Evolutionary conservation across 2,329 filamentous ascomycete genomes (phyloP), one percentile per base, ranked within the genome.

Genomic region (Stachybotrys chlorohalonatus): DNA sequence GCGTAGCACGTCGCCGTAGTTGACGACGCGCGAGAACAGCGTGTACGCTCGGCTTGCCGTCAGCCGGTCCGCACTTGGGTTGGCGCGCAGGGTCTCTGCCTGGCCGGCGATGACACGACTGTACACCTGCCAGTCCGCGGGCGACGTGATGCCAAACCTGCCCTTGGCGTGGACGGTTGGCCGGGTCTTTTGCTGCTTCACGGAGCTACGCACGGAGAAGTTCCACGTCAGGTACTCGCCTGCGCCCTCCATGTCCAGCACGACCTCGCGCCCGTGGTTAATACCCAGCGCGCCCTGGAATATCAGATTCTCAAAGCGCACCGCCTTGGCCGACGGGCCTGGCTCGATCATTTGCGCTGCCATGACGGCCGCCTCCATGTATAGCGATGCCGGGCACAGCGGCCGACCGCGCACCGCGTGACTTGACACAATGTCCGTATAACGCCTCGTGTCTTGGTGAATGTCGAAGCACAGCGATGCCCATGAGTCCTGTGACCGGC

Each of bases 291-390:
- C 31, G 3, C 8, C 15, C 4, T 45, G 50, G 7, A 52, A 17
- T 6, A 16, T 5, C 2, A 52, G 31, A 13, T 45, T 52, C 31
- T 32, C 32, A 52, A 24, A n/a, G 24, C 24, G 24, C 24, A 24
- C 24, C 24, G 24, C 24, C 24, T 24, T 11, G 16, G 11, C 8
- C 16, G 32, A 24, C 32, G 5, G n/a, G 5, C 32, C 8, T 48
- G 32, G 60, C 57, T 11, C 52, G 50, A 24, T 52, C 11, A n/a
- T n/a, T n/a, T n/a, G 13, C 15, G 24, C 6, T 1, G 50, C 50
- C 50, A 52, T 52, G 3, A 15, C 16, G 32, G 16, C 50, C 11
- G 9, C 11, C n/a, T 52, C 50, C 11, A 52, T 16, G 36, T 52
- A 52, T 7, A 52, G 9, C 9, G 50, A 42, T 4, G 50, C 50